Conservation (phyloP, 768 basidiomycete genomes). For the Tephrocybe sp. region DNA sequence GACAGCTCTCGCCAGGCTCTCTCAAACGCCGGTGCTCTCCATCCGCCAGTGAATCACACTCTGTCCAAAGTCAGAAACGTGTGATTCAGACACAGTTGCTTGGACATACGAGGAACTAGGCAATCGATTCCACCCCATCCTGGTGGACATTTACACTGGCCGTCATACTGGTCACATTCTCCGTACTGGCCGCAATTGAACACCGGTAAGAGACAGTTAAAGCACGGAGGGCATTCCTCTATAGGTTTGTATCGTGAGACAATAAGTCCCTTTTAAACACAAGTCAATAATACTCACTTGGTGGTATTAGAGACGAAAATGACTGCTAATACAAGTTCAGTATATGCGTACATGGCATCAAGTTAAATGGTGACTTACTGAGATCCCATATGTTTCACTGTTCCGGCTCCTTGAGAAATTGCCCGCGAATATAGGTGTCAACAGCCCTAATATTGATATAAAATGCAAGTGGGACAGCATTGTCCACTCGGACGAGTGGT, state of each 20-base stretch:
- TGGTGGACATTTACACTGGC: conserved; percentile 93
- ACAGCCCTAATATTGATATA: conserved; percentile 4
- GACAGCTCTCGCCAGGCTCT: conserved; percentile 70
- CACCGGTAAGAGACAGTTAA: conserved; percentile 91
- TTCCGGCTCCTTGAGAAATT: conserved; percentile 13
- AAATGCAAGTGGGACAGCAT: conserved; percentile 2
- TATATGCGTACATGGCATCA: not conserved
- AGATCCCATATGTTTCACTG: conserved; percentile 17
- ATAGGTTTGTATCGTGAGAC: not conserved
- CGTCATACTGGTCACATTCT: conserved; percentile 86
- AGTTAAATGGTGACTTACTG: conserved; percentile 12
- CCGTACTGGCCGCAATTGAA: conserved; percentile 94
- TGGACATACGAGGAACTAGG: conserved; percentile 76
- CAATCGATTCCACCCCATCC: conserved; percentile 99
- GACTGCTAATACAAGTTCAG: conserved; percentile 8
- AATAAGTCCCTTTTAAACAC: not conserved
- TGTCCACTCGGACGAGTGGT: conserved; percentile 12
- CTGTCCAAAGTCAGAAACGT: conserved; percentile 34
- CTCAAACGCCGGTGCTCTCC: conserved; percentile 82
- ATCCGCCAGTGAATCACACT: conserved; percentile 93
- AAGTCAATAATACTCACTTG: conserved; percentile 10
- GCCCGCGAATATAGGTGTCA: conserved; percentile 1
- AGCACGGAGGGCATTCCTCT: conserved; percentile 83
- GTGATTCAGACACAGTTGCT: not conserved
- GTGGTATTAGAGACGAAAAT: conserved; percentile 20